Evolutionary conservation across 768 basidiomycete genomes (phyloP), one percentile per base, ranked within the genome.

Genomic region (Psilocybe cubensis): DNA sequence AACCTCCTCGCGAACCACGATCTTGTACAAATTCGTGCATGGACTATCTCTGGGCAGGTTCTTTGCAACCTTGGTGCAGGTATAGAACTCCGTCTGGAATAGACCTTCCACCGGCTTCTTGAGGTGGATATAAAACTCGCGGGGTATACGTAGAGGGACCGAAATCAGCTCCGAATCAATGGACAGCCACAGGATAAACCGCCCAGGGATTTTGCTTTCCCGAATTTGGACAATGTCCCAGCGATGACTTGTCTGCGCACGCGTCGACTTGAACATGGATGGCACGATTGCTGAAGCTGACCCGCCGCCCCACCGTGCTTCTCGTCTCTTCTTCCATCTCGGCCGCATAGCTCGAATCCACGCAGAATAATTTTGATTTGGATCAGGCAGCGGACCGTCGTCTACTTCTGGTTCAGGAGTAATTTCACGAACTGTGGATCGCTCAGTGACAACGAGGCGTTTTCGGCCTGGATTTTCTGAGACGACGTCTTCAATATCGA

Each of bases 191-290:
- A 98, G 72, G 18, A 85, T 82, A 72, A 89, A 98, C 20, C 94
- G 88, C 10, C 97, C 96, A 10, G 87, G 80, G 40, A 81, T 83
- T 59, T 82, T 82, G 55, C 86, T 92, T 0, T 86, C 83, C 27
- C 92, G 86, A 59, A 99, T 87, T 66, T 98, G 97, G 3, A 98
- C 77, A 50, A 99, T 81, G 64, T 98, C 96, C 97, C 97, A 98
- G 47, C 85, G 82, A 47, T 86, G 79, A 50, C 82, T 85, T 10
- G 85, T 78, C 50, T 82, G 81, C 46, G 84, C 76, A 40, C 81
- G 81, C 45, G 51, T 48, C 17, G 79, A 77, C 55, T 80, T 83
- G 72, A 96, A 92, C 83, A 96, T 91, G 0, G 86, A 78, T 5
- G 94, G 89, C 43, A 88, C 76, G 58, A 79, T 63, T 42, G 76